Percentiles rank a stretch among this genome's conserved stretches.
These are phyloP conservation scores for Phylloporus sp. DNA, from an alignment of 768 basidiomycete species.

Conservation along the genomic window DNA sequence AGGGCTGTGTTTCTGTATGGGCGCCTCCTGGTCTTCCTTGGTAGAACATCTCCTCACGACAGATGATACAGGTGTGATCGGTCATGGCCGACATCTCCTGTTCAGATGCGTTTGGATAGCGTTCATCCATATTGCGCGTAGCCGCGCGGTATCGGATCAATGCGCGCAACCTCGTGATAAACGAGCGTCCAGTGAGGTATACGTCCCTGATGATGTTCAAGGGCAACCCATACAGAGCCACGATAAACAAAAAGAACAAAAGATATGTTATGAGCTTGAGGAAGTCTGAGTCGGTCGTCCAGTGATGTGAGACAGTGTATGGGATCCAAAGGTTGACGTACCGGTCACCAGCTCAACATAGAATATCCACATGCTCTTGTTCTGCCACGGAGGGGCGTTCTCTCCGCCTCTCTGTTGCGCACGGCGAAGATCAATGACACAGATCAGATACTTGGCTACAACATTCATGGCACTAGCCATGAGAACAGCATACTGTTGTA, in stretches of 20 bases:
- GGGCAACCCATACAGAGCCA: slow-evolving; percentile 91
- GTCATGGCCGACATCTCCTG: slow-evolving; percentile 78
- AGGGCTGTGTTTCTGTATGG: slow-evolving; percentile 18
- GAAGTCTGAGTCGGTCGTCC: slow-evolving; percentile 61
- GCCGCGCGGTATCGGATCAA: slow-evolving; percentile 91
- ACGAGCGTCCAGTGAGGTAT: slow-evolving; percentile 91
- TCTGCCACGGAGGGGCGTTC: slow-evolving; percentile 91
- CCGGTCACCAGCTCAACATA: slow-evolving; percentile 92
- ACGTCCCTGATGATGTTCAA: slow-evolving; percentile 97
- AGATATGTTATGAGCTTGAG: slow-evolving; percentile 90
- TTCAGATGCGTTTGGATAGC: slow-evolving; percentile 89
- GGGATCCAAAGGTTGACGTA: slow-evolving; percentile 34
- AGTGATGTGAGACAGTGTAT: slow-evolving; percentile 6
- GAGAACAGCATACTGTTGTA: slow-evolving; percentile 77
- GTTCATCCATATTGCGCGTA: slow-evolving; percentile 92
- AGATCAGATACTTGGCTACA: slow-evolving; percentile 78
- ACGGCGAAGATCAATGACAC: slow-evolving; percentile 74
- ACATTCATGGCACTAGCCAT: slow-evolving; percentile 77
- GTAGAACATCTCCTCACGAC: slow-evolving; percentile 88
- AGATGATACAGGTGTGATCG: slow-evolving; percentile 96
- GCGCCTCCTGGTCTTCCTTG: slow-evolving; percentile 29
- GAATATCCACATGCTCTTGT: slow-evolving; percentile 96
- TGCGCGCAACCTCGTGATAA: slow-evolving; percentile 81
- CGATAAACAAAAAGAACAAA: slow-evolving; percentile 89
- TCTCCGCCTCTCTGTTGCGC: slow-evolving; percentile 76